Evolutionary conservation across 2,329 filamentous ascomycete species (phyloP).

Genomic region (Coniochaeta sp.): DNA sequence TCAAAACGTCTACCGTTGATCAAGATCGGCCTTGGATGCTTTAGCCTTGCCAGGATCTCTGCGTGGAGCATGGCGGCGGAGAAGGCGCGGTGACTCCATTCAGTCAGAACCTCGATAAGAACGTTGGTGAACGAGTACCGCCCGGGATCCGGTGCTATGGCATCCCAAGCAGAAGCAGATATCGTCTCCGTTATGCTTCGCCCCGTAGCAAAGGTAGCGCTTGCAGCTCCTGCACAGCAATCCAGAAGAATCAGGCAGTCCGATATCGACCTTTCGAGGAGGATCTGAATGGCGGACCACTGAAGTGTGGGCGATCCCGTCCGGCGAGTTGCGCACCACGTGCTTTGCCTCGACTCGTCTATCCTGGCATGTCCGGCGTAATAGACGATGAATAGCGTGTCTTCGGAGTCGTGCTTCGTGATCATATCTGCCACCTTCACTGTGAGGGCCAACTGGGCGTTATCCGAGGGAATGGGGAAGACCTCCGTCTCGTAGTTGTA

Average conservation of each 20-base stretch:
- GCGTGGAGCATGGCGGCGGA: conserved; percentile 56
- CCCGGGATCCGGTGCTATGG: conserved; percentile 52
- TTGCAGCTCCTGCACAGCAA: conserved; percentile 54
- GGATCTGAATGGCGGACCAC: conserved; percentile 54
- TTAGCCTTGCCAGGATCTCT: conserved; percentile 51
- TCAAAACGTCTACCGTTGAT: conserved; percentile 53
- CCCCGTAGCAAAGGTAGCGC: conserved; percentile 50
- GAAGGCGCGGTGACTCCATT: conserved; percentile 47
- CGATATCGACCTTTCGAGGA: conserved; percentile 49
- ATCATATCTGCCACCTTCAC: conserved; percentile 49
- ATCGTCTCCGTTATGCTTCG: conserved; percentile 56
- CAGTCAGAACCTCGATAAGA: conserved; percentile 50
- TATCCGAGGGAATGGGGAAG: conserved; percentile 51
- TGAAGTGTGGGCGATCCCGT: conserved; percentile 48
- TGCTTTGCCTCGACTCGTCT: conserved; percentile 52
- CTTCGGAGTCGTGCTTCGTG: conserved; percentile 47
- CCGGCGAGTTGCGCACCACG: conserved; percentile 50
- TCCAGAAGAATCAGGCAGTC: conserved; percentile 53
- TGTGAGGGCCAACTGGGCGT: conserved; percentile 52
- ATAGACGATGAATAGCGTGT: conserved; percentile 51
- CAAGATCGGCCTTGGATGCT: conserved; percentile 50
- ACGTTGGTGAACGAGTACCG: conserved; percentile 54
- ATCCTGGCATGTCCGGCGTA: conserved; percentile 55
- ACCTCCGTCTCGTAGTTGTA: conserved; percentile 51
- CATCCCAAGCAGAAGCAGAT: conserved; percentile 55